phyloP scores from a whole-genome alignment of 345 rosid species.

The Excoecaria cochinchinensis region DNA sequence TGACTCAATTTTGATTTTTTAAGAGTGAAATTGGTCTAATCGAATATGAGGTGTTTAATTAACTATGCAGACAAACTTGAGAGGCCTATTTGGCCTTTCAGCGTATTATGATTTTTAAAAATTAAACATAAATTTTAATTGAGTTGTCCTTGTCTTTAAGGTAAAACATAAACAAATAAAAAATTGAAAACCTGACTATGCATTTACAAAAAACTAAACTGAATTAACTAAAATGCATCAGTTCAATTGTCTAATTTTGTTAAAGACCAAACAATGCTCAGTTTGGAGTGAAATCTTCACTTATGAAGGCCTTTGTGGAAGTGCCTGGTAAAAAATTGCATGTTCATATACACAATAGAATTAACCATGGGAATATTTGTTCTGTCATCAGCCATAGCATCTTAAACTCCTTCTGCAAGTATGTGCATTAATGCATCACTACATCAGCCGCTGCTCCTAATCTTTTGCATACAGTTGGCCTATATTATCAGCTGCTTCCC shows the following conservation, averaged over 20 bases:
- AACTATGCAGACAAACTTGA: too few relatives aligned
- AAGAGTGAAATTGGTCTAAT: too few relatives aligned
- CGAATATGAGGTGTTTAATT: too few relatives aligned
- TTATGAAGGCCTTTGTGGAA: not conserved
- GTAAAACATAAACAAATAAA: not conserved
- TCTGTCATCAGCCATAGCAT: not conserved
- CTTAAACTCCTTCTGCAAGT: too few relatives aligned
- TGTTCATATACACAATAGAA: not conserved
- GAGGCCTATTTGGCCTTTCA: too few relatives aligned
- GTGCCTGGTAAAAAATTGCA: not conserved
- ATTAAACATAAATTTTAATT: not conserved
- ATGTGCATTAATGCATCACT: not conserved
- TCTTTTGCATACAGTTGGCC: not conserved
- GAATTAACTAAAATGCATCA: not conserved
- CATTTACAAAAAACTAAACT: not conserved
- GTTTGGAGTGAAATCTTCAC: not conserved
- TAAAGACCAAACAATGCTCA: not conserved
- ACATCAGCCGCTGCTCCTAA: not conserved
- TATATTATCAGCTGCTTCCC: not conserved
- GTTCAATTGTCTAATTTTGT: not conserved
- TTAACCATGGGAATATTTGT: not conserved
- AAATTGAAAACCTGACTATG: not conserved
- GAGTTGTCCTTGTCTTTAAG: not conserved
- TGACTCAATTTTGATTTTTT: too few relatives aligned
- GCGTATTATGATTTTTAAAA: not conserved